Evolutionary conservation across 495 filamentous ascomycete species (phyloP).

Genomic region (Immersiella caudata): DNA sequence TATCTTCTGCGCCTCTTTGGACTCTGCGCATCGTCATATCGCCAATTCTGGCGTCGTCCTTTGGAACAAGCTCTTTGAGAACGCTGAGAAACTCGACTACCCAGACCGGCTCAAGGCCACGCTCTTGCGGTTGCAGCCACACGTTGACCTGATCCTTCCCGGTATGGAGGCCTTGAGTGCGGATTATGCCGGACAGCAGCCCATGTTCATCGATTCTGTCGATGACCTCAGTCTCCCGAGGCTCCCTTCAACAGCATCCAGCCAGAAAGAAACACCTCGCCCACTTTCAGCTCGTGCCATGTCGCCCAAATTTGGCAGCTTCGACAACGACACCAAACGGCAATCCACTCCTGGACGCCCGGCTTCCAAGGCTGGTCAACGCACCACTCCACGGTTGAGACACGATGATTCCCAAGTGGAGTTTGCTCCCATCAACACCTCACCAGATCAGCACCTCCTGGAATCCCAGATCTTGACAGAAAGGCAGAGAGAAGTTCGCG

Average conservation of each 20-base stretch:
- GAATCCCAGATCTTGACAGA: slow-evolving; percentile 74
- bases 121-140: slow-evolving; percentile 42
- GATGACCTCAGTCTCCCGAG: slow-evolving; percentile 42
- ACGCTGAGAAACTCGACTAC: slow-evolving; percentile 42
- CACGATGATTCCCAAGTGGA: slow-evolving; percentile 81
- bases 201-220: slow-evolving; percentile 56
- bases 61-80: slow-evolving; percentile 50
- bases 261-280: slow-evolving; percentile 28
- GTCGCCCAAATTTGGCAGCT: slow-evolving; percentile 35
- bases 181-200: slow-evolving; percentile 34
- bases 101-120: slow-evolving; percentile 46
- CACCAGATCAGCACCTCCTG: slow-evolving; percentile 44
- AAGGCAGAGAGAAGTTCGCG: slow-evolving; percentile 70
- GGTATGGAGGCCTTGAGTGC: slow-evolving; percentile 41
- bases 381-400: slow-evolving; percentile 48
- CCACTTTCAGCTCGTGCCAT: slow-evolving; percentile 30
- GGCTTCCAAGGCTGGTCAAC: slow-evolving; percentile 23
- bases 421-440: slow-evolving; percentile 67
- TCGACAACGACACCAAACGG: slow-evolving; percentile 30
- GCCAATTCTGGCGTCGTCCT: slow-evolving; percentile 43
- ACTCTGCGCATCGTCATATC: slow-evolving; percentile 47
- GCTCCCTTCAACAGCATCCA: slow-evolving; percentile 27
- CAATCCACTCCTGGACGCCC: slow-evolving; percentile 35
- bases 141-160: slow-evolving; percentile 46
- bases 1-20: slow-evolving; percentile 53